A percentile compares a stretch with the other conserved stretches of the same genome.
Evolutionary conservation across 2,329 filamentous ascomycete species (phyloP).

Genomic region (Ceratocystis cacaofunesta): DNA sequence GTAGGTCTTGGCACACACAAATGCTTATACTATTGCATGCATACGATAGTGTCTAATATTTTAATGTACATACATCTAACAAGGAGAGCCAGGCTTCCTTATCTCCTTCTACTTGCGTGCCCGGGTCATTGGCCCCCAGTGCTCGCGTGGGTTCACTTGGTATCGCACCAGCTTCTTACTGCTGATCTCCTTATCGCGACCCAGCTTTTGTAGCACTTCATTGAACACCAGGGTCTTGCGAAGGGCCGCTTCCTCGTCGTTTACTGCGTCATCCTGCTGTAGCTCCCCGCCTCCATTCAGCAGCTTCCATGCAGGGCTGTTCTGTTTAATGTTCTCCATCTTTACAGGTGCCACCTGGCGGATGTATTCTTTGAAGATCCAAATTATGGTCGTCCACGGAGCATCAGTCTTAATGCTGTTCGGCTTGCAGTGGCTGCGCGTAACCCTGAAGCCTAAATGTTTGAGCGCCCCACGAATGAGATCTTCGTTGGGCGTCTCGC

Average conservation of each 20-base stretch:
- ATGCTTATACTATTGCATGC: not conserved
- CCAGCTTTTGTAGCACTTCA: slow-evolving; percentile 59
- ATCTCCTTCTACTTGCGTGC: slow-evolving; percentile 28
- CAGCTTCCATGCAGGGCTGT: slow-evolving; percentile 58
- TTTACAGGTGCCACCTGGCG: slow-evolving; percentile 68
- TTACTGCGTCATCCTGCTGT: slow-evolving; percentile 17
- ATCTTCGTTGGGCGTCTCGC: slow-evolving; percentile 63
- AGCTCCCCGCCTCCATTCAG: slow-evolving; percentile 27
- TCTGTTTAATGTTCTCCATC: slow-evolving; percentile 50
- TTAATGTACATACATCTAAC: not conserved
- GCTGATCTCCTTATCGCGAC: slow-evolving; percentile 42
- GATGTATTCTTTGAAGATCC: slow-evolving; percentile 84
- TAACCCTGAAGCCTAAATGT: slow-evolving; percentile 65
- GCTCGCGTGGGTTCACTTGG: slow-evolving; percentile 75
- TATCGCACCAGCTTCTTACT: slow-evolving; percentile 65
- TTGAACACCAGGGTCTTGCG: slow-evolving; percentile 57
- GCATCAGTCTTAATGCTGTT: slow-evolving; percentile 91
- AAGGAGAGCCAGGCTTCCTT: slow-evolving; percentile 21
- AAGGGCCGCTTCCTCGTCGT: slow-evolving; percentile 27
- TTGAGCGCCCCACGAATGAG: slow-evolving; percentile 67
- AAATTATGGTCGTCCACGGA: slow-evolving; percentile 80
- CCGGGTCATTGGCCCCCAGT: slow-evolving; percentile 76
- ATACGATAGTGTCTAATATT: not conserved
- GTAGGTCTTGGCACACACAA: too few species aligned
- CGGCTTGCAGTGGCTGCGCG: slow-evolving; percentile 74